phyloP scores from a whole-genome alignment of 108 stramenopile genomes.

The Skeletonema costatum region DNA sequence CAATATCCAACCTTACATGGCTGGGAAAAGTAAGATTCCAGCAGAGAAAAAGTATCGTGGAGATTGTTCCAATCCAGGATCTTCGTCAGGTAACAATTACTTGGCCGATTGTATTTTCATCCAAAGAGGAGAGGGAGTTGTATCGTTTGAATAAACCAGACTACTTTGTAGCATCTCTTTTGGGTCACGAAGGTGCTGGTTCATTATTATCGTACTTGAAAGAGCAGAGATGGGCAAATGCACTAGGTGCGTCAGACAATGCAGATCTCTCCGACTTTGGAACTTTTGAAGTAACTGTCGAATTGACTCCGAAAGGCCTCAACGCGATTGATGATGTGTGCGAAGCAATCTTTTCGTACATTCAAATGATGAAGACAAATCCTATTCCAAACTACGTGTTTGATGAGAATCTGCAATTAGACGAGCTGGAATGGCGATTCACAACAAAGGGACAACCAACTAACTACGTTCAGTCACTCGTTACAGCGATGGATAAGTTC shows the following conservation, averaged over 20 bases:
- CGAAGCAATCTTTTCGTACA: constrained; percentile 74
- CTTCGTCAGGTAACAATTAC: constrained; percentile 73
- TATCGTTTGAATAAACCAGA: constrained; percentile 65
- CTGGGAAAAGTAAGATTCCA: constrained; percentile 52
- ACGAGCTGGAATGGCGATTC: constrained; percentile 83
- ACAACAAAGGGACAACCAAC: constrained; percentile 58
- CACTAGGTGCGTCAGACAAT: constrained; percentile 56
- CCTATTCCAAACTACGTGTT: constrained; percentile 72
- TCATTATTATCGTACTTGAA: constrained; percentile 86
- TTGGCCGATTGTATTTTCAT: constrained; percentile 77
- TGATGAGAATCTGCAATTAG: constrained; percentile 75
- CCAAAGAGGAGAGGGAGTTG: constrained; percentile 51
- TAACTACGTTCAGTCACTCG: constrained; percentile 66
- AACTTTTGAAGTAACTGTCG: constrained; percentile 78
- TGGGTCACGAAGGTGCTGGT: constrained; percentile 90
- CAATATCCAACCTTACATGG: constrained; percentile 52
- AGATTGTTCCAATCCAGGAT: constrained; percentile 84
- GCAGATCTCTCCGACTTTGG: constrained; percentile 78
- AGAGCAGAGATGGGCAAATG: constrained; percentile 78
- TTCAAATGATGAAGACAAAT: constrained; percentile 63
- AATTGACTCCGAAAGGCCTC: constrained; percentile 79
- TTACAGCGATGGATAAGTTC: constrained; percentile 69
- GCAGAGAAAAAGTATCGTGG: constrained; percentile 61
- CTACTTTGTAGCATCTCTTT: constrained; percentile 73
- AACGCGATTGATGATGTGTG: constrained; percentile 64